Evolutionary conservation across 202 grass and related monocot genomes (phyloP), one percentile per base, ranked within the genome.

Genomic region (Panicum hallii): DNA sequence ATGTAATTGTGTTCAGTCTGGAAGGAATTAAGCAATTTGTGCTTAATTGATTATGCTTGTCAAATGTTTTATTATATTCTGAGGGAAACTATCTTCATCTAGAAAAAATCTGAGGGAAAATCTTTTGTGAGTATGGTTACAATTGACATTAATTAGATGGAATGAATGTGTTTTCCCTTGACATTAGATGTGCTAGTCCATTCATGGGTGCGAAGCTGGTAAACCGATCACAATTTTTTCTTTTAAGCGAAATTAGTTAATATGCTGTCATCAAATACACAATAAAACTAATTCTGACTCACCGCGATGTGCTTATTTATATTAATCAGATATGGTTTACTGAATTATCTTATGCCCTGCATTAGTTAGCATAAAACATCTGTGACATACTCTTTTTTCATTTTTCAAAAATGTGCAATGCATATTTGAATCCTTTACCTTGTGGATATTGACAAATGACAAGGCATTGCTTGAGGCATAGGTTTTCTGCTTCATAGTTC

Each of bases 401-500:
- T 38, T 38, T 13, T 9, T 10, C 22, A 26, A 26, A 1, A n/a
- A 60, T 1, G 1, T 60, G n/a, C 57, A 26, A 60, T 26, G 9
- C 57, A 60, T 60, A 60, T 7, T 26, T 26, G 20, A 0, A 57
- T 57, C 56, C 5, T 54, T 54, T 7, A n/a, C 11, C n/a, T 67
- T 75, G 53, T 28, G 19, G 38, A 9, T 43, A 79, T 65, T n/a
- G 68, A 28, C 13, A 73, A 71, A 47, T 30, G 68, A 40, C 26
- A 73, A 71, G 56, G 14, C 76, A 80, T 75, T 57, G 11, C 5
- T 66, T 2, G 48, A 58, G 12, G 4, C 14, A 87, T 75, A n/a
- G 41, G 15, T 67, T 67, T 82, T 15, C 45, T 74, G 7, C 48
- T 84, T 52, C n/a, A 38, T 74, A 67, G 41, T 46, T 79, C 40